Conservation (phyloP, 2,329 filamentous ascomycete genomes). For the Chlorencoelia australis region DNA sequence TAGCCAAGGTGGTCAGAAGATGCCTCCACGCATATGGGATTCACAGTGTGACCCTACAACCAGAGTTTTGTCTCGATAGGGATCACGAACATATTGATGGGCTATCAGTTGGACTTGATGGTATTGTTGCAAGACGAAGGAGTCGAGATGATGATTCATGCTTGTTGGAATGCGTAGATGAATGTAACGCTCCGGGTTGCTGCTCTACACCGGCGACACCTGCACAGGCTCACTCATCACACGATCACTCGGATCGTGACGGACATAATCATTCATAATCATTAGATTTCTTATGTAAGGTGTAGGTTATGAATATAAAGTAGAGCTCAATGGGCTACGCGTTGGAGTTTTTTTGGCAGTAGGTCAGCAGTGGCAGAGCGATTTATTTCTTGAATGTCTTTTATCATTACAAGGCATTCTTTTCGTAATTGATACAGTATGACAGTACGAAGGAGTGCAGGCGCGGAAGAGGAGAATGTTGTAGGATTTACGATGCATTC, state of each 20-base stretch:
- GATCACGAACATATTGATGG: conserved; percentile 21
- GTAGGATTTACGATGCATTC: no score
- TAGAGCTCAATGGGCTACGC: no score
- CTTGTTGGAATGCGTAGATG: conserved; percentile 27
- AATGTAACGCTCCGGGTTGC: conserved; percentile 27
- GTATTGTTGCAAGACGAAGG: conserved; percentile 17
- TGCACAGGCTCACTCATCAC: conserved; percentile 14
- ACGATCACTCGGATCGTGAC: conserved; percentile 22
- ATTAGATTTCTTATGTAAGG: not conserved
- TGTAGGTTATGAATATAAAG: no score
- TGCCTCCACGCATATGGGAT: conserved; percentile 95
- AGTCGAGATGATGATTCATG: conserved; percentile 22
- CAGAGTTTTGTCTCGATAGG: conserved; percentile 62
- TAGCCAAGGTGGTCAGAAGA: conserved; percentile 70
- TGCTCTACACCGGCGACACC: conserved; percentile 19
- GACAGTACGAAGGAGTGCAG: no score
- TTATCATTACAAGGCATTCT: no score
- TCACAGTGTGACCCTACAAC: conserved; percentile 94
- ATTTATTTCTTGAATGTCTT: no score
- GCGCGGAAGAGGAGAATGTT: no score
- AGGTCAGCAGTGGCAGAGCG: no score
- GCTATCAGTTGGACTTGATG: conserved; percentile 17
- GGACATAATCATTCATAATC: conserved; percentile 24
- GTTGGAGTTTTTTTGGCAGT: no score
- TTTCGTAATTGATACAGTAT: no score